Conservation (phyloP, 768 basidiomycete genomes). For the Collybiopsis confluens region DNA sequence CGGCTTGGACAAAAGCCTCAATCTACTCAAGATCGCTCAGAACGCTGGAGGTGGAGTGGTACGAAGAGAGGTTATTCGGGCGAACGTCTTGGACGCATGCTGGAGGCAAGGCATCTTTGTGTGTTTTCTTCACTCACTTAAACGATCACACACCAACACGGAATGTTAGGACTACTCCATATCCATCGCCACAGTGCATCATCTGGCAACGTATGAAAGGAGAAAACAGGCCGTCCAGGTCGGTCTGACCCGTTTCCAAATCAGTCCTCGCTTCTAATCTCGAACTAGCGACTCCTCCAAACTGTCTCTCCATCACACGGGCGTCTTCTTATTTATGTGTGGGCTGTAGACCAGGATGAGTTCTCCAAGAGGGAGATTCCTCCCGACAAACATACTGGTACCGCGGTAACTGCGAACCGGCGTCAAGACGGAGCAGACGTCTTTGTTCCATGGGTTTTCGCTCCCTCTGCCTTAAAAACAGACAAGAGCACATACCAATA, state of each 20-base stretch:
- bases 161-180: constrained; percentile 82
- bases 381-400: constrained; percentile 17
- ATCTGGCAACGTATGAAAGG: constrained; percentile 77
- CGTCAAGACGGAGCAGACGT: constrained; percentile 66
- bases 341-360: constrained; percentile 93
- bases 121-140: constrained; percentile 25
- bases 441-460: constrained; percentile 83
- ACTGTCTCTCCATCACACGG: constrained; percentile 66
- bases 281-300: constrained; percentile 53
- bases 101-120: constrained; percentile 87
- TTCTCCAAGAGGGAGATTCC: constrained; percentile 72
- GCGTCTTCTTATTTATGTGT: constrained; percentile 88
- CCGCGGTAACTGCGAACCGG: constrained; percentile 10
- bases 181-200: constrained; percentile 97
- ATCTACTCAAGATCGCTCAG: constrained; percentile 71
- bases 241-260: constrained; percentile 10
- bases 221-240: constrained; percentile 75
- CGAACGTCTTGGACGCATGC: constrained; percentile 65
- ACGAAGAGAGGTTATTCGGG: constrained; percentile 71
- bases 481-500: background rate
- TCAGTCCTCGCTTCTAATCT: background rate
- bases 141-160: no score
- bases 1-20: constrained; percentile 80
- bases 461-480: background rate
- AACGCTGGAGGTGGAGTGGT: constrained; percentile 45